Percentiles rank a stretch among this genome's conserved stretches.
Evolutionary conservation across 352 stramenopile species (phyloP).

Genomic region (Pythium utonaiense): DNA sequence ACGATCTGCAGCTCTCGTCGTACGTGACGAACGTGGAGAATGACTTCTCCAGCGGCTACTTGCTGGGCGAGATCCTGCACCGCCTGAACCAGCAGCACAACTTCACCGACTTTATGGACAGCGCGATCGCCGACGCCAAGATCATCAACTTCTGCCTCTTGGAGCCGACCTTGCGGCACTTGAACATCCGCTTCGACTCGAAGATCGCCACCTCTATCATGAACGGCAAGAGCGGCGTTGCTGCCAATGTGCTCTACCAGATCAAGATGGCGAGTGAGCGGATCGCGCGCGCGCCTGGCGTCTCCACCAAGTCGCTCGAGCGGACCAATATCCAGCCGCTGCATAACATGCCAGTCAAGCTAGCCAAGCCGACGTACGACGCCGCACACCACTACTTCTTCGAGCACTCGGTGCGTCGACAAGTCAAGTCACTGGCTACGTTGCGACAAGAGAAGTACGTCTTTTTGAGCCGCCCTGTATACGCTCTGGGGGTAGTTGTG

Average conservation of each 20-base stretch:
- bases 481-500: too few species aligned
- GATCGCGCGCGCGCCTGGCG: conserved; percentile 35
- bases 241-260: conserved; percentile 81
- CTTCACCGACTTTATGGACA: conserved; percentile 78
- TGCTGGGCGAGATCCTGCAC: conserved; percentile 82
- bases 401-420: conserved; percentile 61
- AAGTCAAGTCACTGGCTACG: conserved; percentile 42
- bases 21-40: conserved; percentile 59
- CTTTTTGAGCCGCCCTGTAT: too few species aligned
- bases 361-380: conserved; percentile 59
- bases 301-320: conserved; percentile 54
- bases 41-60: conserved; percentile 83
- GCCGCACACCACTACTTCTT: conserved; percentile 55
- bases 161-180: conserved; percentile 65
- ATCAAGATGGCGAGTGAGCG: conserved; percentile 68
- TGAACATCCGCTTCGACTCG: conserved; percentile 79
- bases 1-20: conserved; percentile 70
- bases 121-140: conserved; percentile 69
- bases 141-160: conserved; percentile 89
- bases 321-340: conserved; percentile 44
- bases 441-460: conserved; percentile 56
- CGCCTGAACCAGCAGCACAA: conserved; percentile 89
- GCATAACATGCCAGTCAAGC: conserved; percentile 56
- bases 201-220: conserved; percentile 75
- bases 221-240: conserved; percentile 58